Conservation (phyloP, 176 grass and related monocot genomes). For the Avena insularis region DNA sequence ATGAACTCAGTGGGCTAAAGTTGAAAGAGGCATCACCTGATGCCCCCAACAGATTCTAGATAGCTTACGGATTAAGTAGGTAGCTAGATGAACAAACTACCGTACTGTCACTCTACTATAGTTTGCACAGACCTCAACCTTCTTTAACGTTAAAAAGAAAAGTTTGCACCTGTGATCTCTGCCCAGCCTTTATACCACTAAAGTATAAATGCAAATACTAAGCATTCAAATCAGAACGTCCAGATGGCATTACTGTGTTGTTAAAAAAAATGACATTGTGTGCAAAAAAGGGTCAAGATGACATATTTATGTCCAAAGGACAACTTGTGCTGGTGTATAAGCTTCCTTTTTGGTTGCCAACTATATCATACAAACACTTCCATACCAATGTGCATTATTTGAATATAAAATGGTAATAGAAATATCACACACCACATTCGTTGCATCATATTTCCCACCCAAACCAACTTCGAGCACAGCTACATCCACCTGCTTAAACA, state of each 20-base stretch:
- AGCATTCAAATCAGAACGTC: conserved; percentile 27
- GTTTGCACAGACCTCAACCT: not conserved
- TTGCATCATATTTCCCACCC: conserved; percentile 95
- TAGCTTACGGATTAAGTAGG: not conserved
- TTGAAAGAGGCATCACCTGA: not conserved
- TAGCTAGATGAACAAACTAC: conserved; percentile 19
- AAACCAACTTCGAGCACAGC: conserved; percentile 97
- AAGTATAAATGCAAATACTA: conserved; percentile 15
- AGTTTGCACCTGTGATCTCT: conserved; percentile 22
- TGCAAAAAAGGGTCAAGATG: not conserved
- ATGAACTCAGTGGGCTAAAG: conserved; percentile 5
- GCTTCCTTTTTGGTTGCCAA: conserved; percentile 21
- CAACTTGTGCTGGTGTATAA: not conserved
- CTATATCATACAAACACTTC: conserved; percentile 15
- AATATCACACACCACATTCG: conserved; percentile 81
- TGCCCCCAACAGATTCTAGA: conserved; percentile 22
- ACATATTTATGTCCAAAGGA: conserved; percentile 2
- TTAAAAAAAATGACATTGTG: not conserved
- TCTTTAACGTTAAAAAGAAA: no score
- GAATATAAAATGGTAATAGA: conserved; percentile 17
- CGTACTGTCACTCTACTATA: conserved; percentile 1
- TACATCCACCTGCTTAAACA: conserved; percentile 82
- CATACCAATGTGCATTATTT: not conserved
- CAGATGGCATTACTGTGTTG: not conserved
- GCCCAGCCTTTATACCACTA: not conserved